phyloP scores from a whole-genome alignment of 768 basidiomycete species.

The Amanita jacksonii region DNA sequence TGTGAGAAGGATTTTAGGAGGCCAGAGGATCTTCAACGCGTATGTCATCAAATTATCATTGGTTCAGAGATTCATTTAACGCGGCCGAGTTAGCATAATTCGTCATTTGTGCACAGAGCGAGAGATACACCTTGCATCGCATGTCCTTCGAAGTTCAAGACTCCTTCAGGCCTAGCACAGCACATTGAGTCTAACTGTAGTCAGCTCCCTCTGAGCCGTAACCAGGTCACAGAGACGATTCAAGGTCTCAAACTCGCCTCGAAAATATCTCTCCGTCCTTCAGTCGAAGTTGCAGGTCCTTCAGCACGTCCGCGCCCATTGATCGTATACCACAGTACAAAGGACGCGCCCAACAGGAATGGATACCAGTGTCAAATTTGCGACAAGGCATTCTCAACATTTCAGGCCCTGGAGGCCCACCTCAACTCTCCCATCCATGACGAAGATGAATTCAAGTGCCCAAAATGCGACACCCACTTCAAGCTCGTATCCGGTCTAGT shows the following conservation, averaged over 20 bases:
- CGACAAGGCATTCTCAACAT: conserved; percentile 20
- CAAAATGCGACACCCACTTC: conserved; percentile 27
- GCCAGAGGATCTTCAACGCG: background rate
- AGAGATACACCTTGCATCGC: background rate
- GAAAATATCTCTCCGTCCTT: conserved; percentile 25
- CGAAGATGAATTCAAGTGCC: conserved; percentile 32
- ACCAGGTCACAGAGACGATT: conserved; percentile 26
- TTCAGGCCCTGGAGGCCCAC: conserved; percentile 25
- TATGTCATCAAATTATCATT: background rate
- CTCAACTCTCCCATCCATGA: conserved; percentile 30
- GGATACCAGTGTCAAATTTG: conserved; percentile 35
- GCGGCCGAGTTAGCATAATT: background rate
- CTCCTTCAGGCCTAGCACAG: conserved; percentile 25
- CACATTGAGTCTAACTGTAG: conserved; percentile 33
- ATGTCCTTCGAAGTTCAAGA: conserved; percentile 24
- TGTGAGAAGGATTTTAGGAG: background rate
- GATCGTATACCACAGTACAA: conserved; percentile 22
- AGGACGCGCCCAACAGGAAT: conserved; percentile 28
- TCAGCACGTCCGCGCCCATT: conserved; percentile 6
- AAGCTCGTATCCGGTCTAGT: conserved; percentile 30
- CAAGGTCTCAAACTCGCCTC: conserved; percentile 23
- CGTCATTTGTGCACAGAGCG: background rate
- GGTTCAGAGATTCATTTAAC: background rate
- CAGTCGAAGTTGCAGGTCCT: conserved; percentile 11
- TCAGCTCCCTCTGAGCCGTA: conserved; percentile 21